A percentile compares a stretch with the other conserved stretches of the same genome.
Evolutionary conservation across 306 rosid species (phyloP).

Genomic region (Pyrus betulifolia): DNA sequence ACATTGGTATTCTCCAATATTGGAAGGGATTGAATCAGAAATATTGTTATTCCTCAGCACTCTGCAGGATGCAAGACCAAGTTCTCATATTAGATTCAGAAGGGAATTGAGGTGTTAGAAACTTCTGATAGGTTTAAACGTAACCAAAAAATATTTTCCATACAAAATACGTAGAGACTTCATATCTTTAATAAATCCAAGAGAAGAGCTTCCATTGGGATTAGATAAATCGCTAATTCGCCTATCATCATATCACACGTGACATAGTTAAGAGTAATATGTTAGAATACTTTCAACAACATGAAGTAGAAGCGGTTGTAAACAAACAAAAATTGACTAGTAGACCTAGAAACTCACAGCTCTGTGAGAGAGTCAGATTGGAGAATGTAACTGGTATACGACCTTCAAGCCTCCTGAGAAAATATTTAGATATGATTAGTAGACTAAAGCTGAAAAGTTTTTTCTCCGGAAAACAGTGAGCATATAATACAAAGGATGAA

Average conservation of each 20-base stretch:
- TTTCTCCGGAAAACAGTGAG: neutral
- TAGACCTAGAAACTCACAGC: constrained; percentile 44
- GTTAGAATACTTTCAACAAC: no score
- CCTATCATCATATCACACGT: constrained; percentile 32
- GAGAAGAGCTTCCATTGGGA: constrained; percentile 68
- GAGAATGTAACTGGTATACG: constrained; percentile 60
- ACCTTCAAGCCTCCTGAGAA: constrained; percentile 57
- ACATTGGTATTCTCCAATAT: constrained; percentile 41
- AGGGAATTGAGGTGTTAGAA: neutral
- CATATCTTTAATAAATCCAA: constrained; percentile 54
- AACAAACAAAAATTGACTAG: neutral
- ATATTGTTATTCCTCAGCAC: constrained; percentile 63
- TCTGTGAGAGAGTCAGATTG: constrained; percentile 56
- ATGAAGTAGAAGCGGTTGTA: neutral
- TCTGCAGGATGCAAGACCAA: constrained; percentile 37
- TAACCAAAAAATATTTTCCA: constrained; percentile 15
- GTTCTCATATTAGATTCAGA: constrained; percentile 1
- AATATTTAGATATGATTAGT: neutral
- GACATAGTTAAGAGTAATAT: constrained; percentile 2
- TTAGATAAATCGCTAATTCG: constrained; percentile 51
- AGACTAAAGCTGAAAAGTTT: neutral
- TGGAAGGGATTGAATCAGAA: constrained; percentile 57
- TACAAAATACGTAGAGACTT: constrained; percentile 56
- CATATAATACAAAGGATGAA: neutral
- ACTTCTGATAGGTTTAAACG: neutral